Evolutionary conservation across 108 stramenopile species (phyloP), one percentile per base, ranked within the genome.

Genomic region (Cyclostephanos invisitatus): DNA sequence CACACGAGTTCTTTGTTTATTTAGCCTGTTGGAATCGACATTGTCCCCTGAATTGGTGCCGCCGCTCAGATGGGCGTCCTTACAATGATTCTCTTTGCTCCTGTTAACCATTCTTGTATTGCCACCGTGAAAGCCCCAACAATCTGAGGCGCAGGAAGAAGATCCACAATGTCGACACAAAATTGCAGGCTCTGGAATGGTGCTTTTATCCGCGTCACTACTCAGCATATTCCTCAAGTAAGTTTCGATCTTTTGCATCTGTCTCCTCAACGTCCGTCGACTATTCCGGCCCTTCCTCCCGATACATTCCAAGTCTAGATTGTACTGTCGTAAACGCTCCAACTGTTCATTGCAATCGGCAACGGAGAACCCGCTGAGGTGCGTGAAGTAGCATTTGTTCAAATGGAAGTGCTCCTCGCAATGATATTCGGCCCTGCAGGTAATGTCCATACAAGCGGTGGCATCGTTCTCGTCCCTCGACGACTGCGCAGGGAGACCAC

Each of bases 61-160:
- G 42, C 28, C 42, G 20, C 35, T n/a, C 7, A 18, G 36, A 57
- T 44, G 20, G 37, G 14, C 35, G 49, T 50, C 50, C 40, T 11
- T 8, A 11, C 40, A 40, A n/a, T 28, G 36, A 4, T 49, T 25
- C 32, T 65, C 10, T 53, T 58, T 70, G 28, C 51, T 36, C 42
- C 70, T 72, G 70, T 73, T 84, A 70, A 70, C 71, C 85, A 74
- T 87, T 62, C 72, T 68, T 21, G 32, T 83, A 57, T 75, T 85
- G 76, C 61, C 93, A n/a, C 90, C 85, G 75, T 90, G 86, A 72
- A 88, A 91, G 24, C 93, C 93, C 93, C 93, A 94, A 61, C 93
- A 94, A 22, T 75, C 67, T 37, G 86, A 85, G 29, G 75, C 64
- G 63, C 93, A 94, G 12, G 58, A 66, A 7, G 62, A 17, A 22